A percentile compares a stretch with the other conserved stretches of the same genome.
Conservation (phyloP, 225 moss, liverwort and hornwort species). For the Thuidium tamariscinum region DNA sequence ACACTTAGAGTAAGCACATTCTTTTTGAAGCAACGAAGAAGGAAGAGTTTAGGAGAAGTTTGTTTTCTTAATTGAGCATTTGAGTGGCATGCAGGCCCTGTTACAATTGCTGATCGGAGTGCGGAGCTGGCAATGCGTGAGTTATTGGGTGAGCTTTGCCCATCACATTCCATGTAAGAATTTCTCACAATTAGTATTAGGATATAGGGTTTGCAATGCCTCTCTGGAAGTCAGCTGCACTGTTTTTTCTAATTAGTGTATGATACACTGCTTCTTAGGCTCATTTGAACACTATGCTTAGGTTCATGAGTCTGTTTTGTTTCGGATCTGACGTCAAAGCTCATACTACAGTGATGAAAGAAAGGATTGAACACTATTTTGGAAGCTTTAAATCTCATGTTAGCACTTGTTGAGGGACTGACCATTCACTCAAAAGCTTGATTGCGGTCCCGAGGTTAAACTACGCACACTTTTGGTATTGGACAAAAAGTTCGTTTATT, state of each 20-base stretch:
- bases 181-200: background rate
- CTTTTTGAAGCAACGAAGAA: background rate
- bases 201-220: background rate
- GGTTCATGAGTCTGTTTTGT: background rate
- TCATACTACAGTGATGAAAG: background rate
- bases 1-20: background rate
- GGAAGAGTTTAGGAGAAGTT: background rate
- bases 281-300: background rate
- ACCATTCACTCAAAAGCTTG: background rate
- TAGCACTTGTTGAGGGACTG: background rate
- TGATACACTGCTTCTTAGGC: background rate
- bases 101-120: constrained; percentile 72
- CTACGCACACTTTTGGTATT: background rate
- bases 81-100: constrained; percentile 57
- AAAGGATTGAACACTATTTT: background rate
- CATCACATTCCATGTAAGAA: constrained; percentile 39
- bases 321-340: background rate
- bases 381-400: background rate
- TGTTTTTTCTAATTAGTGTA: background rate
- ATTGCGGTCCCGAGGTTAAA: background rate
- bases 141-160: constrained; percentile 43
- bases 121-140: constrained; percentile 80
- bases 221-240: background rate
- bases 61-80: background rate
- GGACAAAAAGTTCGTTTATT: background rate